Base-by-base conservation (phyloP, 192 early-diverging fungal genomes). In the Backusella australiensis region DNA sequence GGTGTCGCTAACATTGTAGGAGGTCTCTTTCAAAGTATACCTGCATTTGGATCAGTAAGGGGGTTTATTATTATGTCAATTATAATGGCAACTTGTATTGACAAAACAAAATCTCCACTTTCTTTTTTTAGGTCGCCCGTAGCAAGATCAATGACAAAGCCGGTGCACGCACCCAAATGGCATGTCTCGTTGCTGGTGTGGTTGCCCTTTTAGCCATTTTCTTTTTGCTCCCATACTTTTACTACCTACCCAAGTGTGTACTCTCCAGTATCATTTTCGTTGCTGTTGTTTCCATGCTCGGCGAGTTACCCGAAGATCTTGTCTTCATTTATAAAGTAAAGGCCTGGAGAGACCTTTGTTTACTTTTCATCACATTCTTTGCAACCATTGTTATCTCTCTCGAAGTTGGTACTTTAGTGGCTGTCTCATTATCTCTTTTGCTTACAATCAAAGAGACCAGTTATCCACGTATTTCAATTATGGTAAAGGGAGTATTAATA, bases 361-460 rank as follows among this genome's bases (percentile, higher is more conserved):
- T 98, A 42, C 83, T 98, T 66, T 80, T 93, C 34, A 82, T 97
- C 75, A 99, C 96, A 23, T 99, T 98, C 75, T 75, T 94, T 8
- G 85, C 94, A 14, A 99, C 97, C n/a, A 89, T 98, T 52, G 81
- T 93, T 17, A 85, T 98, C 3, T 96, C 95, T 6, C 89, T 98
- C 39, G 96, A 98, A 84, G 91, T 93, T 17, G 98, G 98, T 35
- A 98, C 96, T 6, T 78, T 99, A 72, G 78, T 99, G 42, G 95
- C 96, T 19, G 93, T 99, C 32, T 90, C 92, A 0, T 83, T 96
- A 9, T 96, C 94, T 6, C 89, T 99, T 68, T 73, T 99, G 26
- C 90, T 98, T 76, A 96, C 97, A 14, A 90, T 98, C 59, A 95
- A 96, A 84, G 90, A 96, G 67, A 96, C 96, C 6, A 97, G 95